Evolutionary conservation across 2,329 filamentous ascomycete species (phyloP), one percentile per base, ranked within the genome.

Genomic region (Fusarium sp.): DNA sequence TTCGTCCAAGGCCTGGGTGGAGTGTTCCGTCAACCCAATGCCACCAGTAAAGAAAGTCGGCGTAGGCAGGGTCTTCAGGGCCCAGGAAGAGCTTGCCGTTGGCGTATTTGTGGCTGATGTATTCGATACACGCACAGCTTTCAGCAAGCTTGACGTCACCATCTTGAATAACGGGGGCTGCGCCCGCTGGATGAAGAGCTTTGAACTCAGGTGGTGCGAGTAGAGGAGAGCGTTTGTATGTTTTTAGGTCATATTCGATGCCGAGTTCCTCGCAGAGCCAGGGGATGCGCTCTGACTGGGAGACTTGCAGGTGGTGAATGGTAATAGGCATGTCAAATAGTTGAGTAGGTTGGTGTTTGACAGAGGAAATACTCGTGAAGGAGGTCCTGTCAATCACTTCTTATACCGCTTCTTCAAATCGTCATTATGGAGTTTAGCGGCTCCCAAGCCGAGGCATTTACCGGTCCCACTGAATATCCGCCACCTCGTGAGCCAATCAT

Each of bases 261-360:
- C 77, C 75, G 19, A 91, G 84, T 75, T 91, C 89, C 75, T 91
- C 89, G 74, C 87, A 87, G 45, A 91, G 83, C 83, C 86, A 91
- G 71, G 85, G 78, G 51, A 90, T 82, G 40, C 89, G 87, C 74
- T 91, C 88, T 35, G 87, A 89, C 74, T 90, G 87, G 13, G 86
- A 88, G 74, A 81, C 71, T 45, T 81, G 79, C n/a, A 88, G 83
- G 68, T 88, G 86, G 71, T 88, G 85, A 20, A 87, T 68, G 30
- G 75, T 77, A 43, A 85, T 75, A 13, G 47, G n/a, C 71, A 73
- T 73, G 15, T 20, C 56, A 30, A 20, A 7, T 24, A 8, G 7
- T 24, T 24, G 24, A 24, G 24, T 24, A 24, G 24, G 22, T 2
- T 20, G 17, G 11, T 28, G 41, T 15, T 7, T 26, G 1, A 7